Evolutionary conservation across 1,139 yeast genomes (phyloP), one percentile per base, ranked within the genome.

Genomic region (Martiniozyma asiatica): DNA sequence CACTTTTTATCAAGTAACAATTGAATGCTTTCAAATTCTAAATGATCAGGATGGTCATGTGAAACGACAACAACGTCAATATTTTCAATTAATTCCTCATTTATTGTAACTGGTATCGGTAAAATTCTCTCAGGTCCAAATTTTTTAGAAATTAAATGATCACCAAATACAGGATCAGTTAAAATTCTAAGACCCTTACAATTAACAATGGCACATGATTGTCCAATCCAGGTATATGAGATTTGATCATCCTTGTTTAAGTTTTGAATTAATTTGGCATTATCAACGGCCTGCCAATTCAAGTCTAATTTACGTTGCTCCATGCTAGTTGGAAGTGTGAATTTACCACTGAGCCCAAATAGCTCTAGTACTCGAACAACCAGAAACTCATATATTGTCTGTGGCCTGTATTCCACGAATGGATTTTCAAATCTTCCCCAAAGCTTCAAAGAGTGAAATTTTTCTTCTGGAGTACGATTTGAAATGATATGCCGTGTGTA

Each of bases 31-130:
- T 63, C 68, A 38, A 69, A 60, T 46, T 87, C 96, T 29, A 87
- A 56, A 56, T 87, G 97, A 51, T 87, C 97, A 1, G 96, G 97
- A 47, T 87, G 97, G 50, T 87, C 92, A 52, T 87, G 97, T 2
- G 94, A 79, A 0, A 87, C 94, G 20, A 87, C 50, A 2, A 84
- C 75, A 34, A 76, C 68, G 42, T 84, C 74, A 1, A 89, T 70
- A 14, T 78, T 74, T 6, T 27, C 11, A 2, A 20, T 20, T 1
- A 65, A 63, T 8, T 76, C 51, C 14, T 76, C 75, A 2, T 66
- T 65, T 10, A 77, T 50, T 12, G 59, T 42, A 55, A 84, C 68
- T 0, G 96, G 94, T 9, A 82, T 59, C 14, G 75, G 73, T 0
- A 78, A 65, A 15, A 87, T 68, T 40, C 97, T 59, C 48, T 75